Evolutionary conservation across 495 filamentous ascomycete species (phyloP).

Genomic region (Penicillium paradoxum): DNA sequence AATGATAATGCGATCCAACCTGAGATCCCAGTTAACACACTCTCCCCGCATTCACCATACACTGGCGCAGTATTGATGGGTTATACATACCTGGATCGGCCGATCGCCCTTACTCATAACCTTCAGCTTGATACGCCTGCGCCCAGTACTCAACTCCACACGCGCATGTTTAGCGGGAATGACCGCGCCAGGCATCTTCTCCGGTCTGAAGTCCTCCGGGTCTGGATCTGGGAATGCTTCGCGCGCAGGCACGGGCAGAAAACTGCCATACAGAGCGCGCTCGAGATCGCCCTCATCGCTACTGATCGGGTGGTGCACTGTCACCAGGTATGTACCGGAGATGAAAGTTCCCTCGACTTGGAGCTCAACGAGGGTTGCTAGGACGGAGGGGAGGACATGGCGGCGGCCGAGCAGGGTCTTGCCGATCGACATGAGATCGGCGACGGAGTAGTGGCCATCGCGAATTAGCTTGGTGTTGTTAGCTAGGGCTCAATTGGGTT

Average conservation of each 20-base stretch:
- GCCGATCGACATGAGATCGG: constrained; percentile 89
- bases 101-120: constrained; percentile 87
- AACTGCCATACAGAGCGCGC: constrained; percentile 85
- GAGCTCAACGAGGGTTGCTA: constrained; percentile 69
- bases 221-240: constrained; percentile 61
- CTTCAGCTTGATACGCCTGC: constrained; percentile 65
- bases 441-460: constrained; percentile 89
- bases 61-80: too few species aligned
- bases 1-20: constrained; percentile 94
- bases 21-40: constrained; percentile 20
- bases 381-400: constrained; percentile 83
- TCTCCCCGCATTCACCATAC: background rate
- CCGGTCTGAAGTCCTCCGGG: constrained; percentile 55
- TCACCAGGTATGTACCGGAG: constrained; percentile 89
- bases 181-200: constrained; percentile 74
- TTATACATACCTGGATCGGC: constrained; percentile 67
- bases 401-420: constrained; percentile 90
- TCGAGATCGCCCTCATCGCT: constrained; percentile 83
- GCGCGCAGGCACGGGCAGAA: constrained; percentile 73
- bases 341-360: constrained; percentile 94
- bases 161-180: constrained; percentile 60
- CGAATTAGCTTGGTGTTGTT: constrained; percentile 66
- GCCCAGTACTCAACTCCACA: constrained; percentile 67
- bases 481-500: background rate
- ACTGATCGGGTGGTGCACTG: constrained; percentile 84